phyloP scores from a whole-genome alignment of 1,284 basidiomycete genomes.

The Ustilago crameri region DNA sequence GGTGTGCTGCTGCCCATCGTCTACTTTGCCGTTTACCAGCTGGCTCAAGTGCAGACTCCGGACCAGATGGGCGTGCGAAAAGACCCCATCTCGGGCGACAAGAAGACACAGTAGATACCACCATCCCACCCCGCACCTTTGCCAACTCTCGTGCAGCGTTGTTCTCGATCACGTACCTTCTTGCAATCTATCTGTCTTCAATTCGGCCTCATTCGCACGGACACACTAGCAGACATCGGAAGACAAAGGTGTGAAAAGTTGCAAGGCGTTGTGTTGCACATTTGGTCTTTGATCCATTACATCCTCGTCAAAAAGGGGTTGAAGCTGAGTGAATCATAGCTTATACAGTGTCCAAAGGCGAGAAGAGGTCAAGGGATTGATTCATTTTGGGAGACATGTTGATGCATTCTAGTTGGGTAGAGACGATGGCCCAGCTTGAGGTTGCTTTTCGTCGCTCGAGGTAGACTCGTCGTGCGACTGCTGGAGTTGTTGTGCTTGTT shows the following conservation, averaged over 20 bases:
- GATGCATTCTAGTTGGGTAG: neutral
- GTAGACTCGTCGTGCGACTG: conserved; percentile 1
- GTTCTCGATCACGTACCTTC: neutral
- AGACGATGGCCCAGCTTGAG: conserved; percentile 14
- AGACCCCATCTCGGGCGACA: conserved; percentile 47
- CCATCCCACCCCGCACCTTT: neutral
- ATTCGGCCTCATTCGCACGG: neutral
- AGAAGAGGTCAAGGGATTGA: no score
- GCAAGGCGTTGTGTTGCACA: no score
- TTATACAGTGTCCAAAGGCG: neutral
- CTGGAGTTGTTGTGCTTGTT: conserved; percentile 6
- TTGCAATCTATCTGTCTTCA: conserved; percentile 2
- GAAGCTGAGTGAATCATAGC: no score
- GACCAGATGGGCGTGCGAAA: conserved; percentile 54
- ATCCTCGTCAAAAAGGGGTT: no score
- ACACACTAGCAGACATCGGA: no score
- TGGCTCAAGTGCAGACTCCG: conserved; percentile 46
- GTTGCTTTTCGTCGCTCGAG: conserved; percentile 9
- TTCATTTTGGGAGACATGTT: neutral
- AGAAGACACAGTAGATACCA: conserved; percentile 48
- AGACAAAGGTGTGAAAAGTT: no score
- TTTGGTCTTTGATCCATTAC: no score
- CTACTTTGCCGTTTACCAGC: conserved; percentile 46
- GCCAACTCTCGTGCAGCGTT: neutral
- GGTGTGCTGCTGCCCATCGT: conserved; percentile 42